phyloP scores from a whole-genome alignment of 2,329 filamentous ascomycete species.

The Botryotinia calthae region DNA sequence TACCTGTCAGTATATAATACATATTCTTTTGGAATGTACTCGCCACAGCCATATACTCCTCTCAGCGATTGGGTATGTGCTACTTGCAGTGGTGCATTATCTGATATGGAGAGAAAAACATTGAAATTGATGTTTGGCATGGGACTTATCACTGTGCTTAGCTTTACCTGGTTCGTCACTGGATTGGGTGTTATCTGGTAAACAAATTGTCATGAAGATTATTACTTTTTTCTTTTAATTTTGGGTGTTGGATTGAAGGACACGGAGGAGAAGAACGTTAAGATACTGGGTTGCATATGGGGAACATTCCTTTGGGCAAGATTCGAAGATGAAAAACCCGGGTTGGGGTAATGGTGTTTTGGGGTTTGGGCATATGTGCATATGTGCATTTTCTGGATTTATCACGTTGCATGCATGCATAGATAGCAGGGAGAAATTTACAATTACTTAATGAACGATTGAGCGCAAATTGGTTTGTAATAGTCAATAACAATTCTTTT shows the following conservation, averaged over 20 bases:
- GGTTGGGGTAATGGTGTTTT: constrained; percentile 26
- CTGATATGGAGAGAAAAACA: constrained; percentile 48
- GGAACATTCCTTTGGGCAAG: constrained; percentile 14
- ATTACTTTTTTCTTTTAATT: neutral
- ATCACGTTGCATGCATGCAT: constrained; percentile 24
- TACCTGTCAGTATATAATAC: constrained; percentile 51
- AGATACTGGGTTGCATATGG: constrained; percentile 9
- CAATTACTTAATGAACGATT: constrained; percentile 18
- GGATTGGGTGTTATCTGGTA: constrained; percentile 43
- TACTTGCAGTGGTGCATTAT: constrained; percentile 54
- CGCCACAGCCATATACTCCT: constrained; percentile 50
- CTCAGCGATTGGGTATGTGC: constrained; percentile 54
- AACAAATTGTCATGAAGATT: neutral
- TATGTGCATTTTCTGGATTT: constrained; percentile 19
- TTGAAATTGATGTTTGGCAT: constrained; percentile 53
- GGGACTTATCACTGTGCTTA: constrained; percentile 54
- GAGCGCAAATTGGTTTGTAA: neutral
- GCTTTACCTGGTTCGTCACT: constrained; percentile 63
- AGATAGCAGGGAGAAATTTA: constrained; percentile 26
- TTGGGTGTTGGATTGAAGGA: constrained; percentile 10
- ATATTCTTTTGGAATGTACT: constrained; percentile 60
- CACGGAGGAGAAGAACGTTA: neutral
- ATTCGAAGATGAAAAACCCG: constrained; percentile 16
- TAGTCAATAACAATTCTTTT: neutral
- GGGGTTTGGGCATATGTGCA: constrained; percentile 19